These are phyloP conservation scores for Aspergillus ostianus DNA, from an alignment of 495 filamentous ascomycete species.

Conservation along the genomic window DNA sequence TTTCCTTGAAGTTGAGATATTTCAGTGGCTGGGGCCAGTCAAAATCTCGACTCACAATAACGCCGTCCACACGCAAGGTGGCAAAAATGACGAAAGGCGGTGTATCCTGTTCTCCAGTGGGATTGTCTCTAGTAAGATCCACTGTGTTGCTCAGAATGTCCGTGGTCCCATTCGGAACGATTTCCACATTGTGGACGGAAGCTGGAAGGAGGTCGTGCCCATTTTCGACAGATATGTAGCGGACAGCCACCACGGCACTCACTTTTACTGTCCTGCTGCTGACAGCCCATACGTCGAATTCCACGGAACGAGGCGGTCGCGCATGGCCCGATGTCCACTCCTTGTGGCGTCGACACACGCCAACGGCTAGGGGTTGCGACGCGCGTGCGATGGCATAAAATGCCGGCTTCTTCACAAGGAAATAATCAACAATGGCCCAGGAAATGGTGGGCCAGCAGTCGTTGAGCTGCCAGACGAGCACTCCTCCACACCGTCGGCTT, in stretches of 20 bases:
- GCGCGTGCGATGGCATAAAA: conserved; percentile 13
- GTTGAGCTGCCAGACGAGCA: conserved; percentile 17
- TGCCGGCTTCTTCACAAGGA: conserved; percentile 12
- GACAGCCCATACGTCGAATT: conserved; percentile 11
- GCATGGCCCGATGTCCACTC: conserved; percentile 15
- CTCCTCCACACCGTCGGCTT: conserved; percentile 11
- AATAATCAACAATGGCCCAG: conserved; percentile 15
- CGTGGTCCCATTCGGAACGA: conserved; percentile 5
- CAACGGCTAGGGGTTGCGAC: conserved; percentile 6
- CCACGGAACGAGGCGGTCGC: background rate
- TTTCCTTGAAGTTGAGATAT: conserved; percentile 8
- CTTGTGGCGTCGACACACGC: background rate
- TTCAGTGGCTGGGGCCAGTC: conserved; percentile 16
- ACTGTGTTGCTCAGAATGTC: conserved; percentile 1
- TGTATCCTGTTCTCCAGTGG: background rate
- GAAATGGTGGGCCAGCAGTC: conserved; percentile 17
- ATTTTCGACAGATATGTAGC: conserved; percentile 6
- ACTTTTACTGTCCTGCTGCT: conserved; percentile 7
- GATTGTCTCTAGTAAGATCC: background rate
- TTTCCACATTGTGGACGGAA: background rate
- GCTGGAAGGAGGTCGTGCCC: background rate
- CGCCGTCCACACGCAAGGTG: background rate
- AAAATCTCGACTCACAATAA: conserved; percentile 5
- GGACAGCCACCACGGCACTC: background rate
- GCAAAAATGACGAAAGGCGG: conserved; percentile 11